Evolutionary conservation across 345 rosid genomes (phyloP), one percentile per base, ranked within the genome.

Genomic region (Pistacia atlantica): DNA sequence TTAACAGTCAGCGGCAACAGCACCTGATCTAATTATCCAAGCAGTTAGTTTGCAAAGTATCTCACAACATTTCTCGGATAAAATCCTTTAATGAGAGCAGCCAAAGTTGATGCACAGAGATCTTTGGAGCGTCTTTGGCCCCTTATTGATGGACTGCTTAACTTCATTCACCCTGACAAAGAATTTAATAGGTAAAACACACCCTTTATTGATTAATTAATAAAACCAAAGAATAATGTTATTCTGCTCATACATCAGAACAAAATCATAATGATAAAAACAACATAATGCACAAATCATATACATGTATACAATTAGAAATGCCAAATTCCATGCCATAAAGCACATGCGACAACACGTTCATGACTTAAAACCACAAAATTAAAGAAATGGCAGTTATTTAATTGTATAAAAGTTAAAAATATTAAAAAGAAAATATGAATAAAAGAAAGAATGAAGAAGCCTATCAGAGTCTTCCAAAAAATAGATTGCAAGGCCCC

Each of bases 21-120:
- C 42, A 71, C 13, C 63, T 20, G 55, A 74, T 66, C 64, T 67
- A 77, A 66, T 25, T 38, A 61, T n/a, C 51, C 65, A 67, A 71
- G 54, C 60, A 79, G 74, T 75, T 74, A 70, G 51, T 4, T 59
- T 46, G 76, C 22, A 37, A 42, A 62, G 74, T 84, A 85, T 86
- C 86, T 86, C 72, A 90, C 80, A 74, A 88, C 85, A 65, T 88
- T 88, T 79, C 90, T 79, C 68, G 88, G 90, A 82, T 85, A 86
- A 75, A 88, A 87, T 42, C 89, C 92, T 75, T 82, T 80, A 46
- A 83, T 84, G 16, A 78, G 84, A 71, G 73, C 78, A 55, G 57
- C 72, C 60, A 82, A 82, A 73, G 68, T 77, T 65, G 78, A 75
- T 4, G 74, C 46, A 55, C 57, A 78, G 67, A 81, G 79, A 80